Base-by-base conservation (phyloP, 768 basidiomycete species). In the Lactarius vividus region DNA sequence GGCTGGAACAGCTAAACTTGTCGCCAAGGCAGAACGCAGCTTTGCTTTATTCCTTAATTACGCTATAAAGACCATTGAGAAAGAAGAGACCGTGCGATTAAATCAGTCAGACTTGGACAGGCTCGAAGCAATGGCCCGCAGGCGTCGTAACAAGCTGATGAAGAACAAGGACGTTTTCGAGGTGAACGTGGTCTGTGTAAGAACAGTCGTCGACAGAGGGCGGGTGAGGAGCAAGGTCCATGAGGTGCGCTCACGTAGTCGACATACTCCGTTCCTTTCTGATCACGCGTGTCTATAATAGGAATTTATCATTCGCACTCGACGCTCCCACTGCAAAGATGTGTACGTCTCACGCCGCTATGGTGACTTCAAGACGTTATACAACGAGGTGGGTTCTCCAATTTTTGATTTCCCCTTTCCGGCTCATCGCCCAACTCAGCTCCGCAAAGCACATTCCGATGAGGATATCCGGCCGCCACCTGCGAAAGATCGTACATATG, bases 241-340 rank as follows among this genome's bases (percentile, higher is more conserved):
- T 75, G 96, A 99, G 78, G 96, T 92, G 73, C 69, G 85, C 79
- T 70, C 7, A 13, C 55, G 49, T 59, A 65, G 18, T 40, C 39
- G 64, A 44, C 23, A 33, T 31, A 29, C 62, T 49, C 37, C 37
- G 62, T 57, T 8, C 61, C 46, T 37, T 60, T 2, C 33, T 63
- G 52, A 58, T 13, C 23, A 29, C 18, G 10, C 6, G 18, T 37
- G 29, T 57, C 61, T 40, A 40, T 60, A 98, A 40, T 60, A 98
- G 91, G 97, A 98, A 82, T 99, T 99, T 75, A 88, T 99, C 71
- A 86, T 99, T 35, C 86, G 94, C 35, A 98, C 96, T 0, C 83
- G 88, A 18, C 83, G 94, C 49, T 84, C 86, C 7, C 81, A 85
- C 16, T 82, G 82, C 68, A 82, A 80, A 2, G 95, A 97, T 69